Evolutionary conservation across 306 rosid species (phyloP), one percentile per base, ranked within the genome.

Genomic region (Ochetophila trinervis): DNA sequence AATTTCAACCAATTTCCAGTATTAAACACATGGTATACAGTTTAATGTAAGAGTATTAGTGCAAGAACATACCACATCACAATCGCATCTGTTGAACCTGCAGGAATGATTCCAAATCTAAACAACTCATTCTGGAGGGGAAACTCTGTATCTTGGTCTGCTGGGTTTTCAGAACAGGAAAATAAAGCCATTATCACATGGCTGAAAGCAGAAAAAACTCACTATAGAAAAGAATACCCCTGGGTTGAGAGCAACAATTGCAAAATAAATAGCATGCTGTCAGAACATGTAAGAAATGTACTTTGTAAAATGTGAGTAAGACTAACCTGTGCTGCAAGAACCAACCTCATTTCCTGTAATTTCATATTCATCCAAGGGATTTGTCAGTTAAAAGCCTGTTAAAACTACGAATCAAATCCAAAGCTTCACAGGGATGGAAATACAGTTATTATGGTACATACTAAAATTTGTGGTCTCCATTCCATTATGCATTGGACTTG

Each of bases 31-130:
- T 40, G 45, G 12, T 40, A 40, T 40, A 40, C 45, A 40, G 45
- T 40, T 9, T 8, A 13, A 44, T 30, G 51, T 23, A 57, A 49
- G 54, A 18, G 24, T 18, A 24, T 13, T 8, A 35, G 49, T 36
- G 65, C 40, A 49, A 68, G 65, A 66, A 65, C 27, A 52, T 87
- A 92, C 96, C 98, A 92, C 81, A 92, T 85, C 64, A 92, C 98
- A 69, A 89, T 80, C 79, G 96, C 95, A 56, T 92, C 98, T 17
- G 98, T 92, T 67, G 98, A 92, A 63, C 98, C 98, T 3, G 98
- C 85, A 58, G 98, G 96, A 83, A 89, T 92, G 74, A 92, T 86
- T 65, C 98, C 98, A 57, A 92, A 85, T 82, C 96, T 84, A 73
- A 89, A 89, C 67, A 74, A 36, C 73, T 79, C 77, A 66, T 76